Percentiles rank a stretch among this genome's conserved stretches.
These are phyloP conservation scores for Alternaria burnsii DNA, from an alignment of 2,329 filamentous ascomycete genomes.

Conservation along the genomic window DNA sequence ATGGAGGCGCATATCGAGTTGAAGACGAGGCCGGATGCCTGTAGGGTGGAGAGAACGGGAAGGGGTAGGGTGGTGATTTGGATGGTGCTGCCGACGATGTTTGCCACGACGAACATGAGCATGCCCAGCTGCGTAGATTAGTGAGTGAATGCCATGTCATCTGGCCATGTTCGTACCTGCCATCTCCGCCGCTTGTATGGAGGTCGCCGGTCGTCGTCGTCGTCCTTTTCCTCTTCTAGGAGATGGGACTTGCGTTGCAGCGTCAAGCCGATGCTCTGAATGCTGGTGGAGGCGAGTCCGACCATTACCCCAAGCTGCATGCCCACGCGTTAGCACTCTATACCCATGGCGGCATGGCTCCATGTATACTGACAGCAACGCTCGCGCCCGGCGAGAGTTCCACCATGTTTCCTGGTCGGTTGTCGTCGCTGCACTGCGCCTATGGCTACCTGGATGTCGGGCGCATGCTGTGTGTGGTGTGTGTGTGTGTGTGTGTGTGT, in stretches of 20 bases:
- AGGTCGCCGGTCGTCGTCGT: slow-evolving; percentile 79
- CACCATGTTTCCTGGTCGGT: slow-evolving; percentile 43
- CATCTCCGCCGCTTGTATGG: slow-evolving; percentile 90
- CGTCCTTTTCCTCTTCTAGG: slow-evolving; percentile 91
- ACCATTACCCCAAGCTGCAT: slow-evolving; percentile 87
- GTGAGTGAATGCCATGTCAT: slow-evolving; percentile 1
- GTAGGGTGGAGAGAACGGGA: slow-evolving; percentile 91
- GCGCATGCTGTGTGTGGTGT: slow-evolving; percentile 38
- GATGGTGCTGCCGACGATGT: slow-evolving; percentile 92
- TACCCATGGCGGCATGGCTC: neutral
- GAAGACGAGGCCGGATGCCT: slow-evolving; percentile 92
- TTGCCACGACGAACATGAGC: slow-evolving; percentile 95
- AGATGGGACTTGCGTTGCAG: slow-evolving; percentile 98
- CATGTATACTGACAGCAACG: slow-evolving; percentile 49
- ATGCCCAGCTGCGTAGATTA: slow-evolving; percentile 72
- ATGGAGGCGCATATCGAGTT: slow-evolving; percentile 97
- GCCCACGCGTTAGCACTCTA: slow-evolving; percentile 14
- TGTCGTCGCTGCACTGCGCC: slow-evolving; percentile 30
- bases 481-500: slow-evolving; percentile 11
- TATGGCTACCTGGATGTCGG: slow-evolving; percentile 41
- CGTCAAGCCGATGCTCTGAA: slow-evolving; percentile 94
- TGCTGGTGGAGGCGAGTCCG: slow-evolving; percentile 89
- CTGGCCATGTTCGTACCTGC: slow-evolving; percentile 66
- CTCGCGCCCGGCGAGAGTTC: slow-evolving; percentile 54
- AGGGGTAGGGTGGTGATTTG: slow-evolving; percentile 96